Conservation (phyloP, 2,329 filamentous ascomycete genomes). For the Ceratocystis cacaofunesta region DNA sequence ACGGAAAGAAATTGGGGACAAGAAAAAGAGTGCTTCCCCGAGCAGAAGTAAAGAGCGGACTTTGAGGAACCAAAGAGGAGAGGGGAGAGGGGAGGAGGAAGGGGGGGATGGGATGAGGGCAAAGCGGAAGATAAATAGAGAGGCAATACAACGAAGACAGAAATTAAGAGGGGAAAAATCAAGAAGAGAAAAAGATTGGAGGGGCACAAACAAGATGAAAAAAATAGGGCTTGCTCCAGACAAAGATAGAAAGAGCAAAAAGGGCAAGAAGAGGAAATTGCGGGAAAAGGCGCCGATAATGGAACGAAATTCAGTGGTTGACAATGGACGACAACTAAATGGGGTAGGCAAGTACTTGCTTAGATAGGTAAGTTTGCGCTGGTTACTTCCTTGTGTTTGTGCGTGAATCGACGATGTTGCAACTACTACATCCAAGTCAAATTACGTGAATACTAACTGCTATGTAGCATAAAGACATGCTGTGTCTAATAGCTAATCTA, state of each 20-base stretch:
- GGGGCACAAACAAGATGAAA: neutral
- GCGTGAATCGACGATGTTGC: neutral
- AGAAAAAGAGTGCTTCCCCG: neutral
- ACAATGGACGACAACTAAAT: neutral
- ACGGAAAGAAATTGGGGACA: neutral
- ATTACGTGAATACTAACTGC: neutral
- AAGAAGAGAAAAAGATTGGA: constrained; percentile 2
- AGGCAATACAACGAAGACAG: neutral
- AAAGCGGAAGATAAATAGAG: neutral
- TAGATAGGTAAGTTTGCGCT: too few species aligned
- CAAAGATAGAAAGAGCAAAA: neutral
- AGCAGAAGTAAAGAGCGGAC: neutral
- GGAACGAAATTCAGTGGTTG: constrained; percentile 4
- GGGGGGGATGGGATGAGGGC: neutral
- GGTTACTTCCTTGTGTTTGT: neutral
- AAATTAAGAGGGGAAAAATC: neutral
- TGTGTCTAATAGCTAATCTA: neutral
- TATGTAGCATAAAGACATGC: neutral
- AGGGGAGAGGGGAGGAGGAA: neutral
- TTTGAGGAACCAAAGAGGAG: neutral
- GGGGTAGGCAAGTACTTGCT: neutral
- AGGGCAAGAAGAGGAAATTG: constrained; percentile 1
- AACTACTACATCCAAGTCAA: neutral
- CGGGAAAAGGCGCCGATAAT: constrained; percentile 6
- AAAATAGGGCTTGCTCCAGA: constrained; percentile 2